Percentiles rank a stretch among this genome's conserved stretches.
These are phyloP conservation scores for Apiotrichum brassicae DNA, from an alignment of 1,284 basidiomycete genomes.

Conservation along the genomic window DNA sequence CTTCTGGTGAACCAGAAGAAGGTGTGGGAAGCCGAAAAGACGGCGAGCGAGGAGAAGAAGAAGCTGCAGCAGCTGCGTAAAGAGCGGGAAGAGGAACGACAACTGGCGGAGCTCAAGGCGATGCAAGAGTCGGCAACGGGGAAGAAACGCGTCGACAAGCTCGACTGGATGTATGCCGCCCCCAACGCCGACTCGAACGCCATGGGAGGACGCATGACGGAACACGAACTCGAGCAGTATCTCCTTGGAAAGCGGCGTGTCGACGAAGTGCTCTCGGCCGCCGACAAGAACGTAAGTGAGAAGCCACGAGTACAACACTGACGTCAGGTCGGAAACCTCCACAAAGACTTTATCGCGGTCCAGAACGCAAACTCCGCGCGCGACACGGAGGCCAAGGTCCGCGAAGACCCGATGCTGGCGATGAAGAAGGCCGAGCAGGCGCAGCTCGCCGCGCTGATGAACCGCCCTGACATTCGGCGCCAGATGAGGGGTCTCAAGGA, in stretches of 20 bases:
- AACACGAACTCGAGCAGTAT: constrained; percentile 93
- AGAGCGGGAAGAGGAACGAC: constrained; percentile 94
- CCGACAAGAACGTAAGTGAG: constrained; percentile 71
- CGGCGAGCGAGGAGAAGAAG: constrained; percentile 95
- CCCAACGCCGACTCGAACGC: constrained; percentile 79
- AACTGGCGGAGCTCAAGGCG: constrained; percentile 90
- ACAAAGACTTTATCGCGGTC: constrained; percentile 84
- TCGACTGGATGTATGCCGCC: constrained; percentile 99
- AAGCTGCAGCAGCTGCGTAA: constrained; percentile 92
- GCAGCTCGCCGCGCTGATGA: constrained; percentile 79
- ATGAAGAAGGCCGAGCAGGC: constrained; percentile 98
- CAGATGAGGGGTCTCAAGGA: constrained; percentile 71
- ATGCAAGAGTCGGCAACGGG: constrained; percentile 91
- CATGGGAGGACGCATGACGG: constrained; percentile 44
- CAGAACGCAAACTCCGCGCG: constrained; percentile 88
- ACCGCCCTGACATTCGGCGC: constrained; percentile 80
- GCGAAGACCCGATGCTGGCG: constrained; percentile 89
- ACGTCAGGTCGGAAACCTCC: constrained; percentile 65
- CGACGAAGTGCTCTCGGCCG: constrained; percentile 80
- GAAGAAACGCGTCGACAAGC: constrained; percentile 82
- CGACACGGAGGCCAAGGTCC: constrained; percentile 85
- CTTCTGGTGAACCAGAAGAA: constrained; percentile 97
- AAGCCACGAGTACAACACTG: background rate
- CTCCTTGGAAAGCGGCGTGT: constrained; percentile 97
- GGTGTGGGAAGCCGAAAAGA: constrained; percentile 98